phyloP scores from a whole-genome alignment of 2,329 filamentous ascomycete species.

The Eutypella sp. region DNA sequence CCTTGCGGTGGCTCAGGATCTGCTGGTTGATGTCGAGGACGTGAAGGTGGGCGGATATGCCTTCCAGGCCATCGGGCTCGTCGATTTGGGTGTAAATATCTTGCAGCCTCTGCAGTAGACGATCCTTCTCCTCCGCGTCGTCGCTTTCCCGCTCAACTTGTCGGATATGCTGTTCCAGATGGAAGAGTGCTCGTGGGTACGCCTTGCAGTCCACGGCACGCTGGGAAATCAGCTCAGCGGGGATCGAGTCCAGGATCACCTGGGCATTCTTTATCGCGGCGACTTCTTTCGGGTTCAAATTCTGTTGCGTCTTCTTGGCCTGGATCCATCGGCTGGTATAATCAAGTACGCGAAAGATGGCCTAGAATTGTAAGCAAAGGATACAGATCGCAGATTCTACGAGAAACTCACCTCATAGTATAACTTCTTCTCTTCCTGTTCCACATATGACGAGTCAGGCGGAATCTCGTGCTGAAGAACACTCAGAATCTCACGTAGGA shows the following conservation, averaged over 20 bases:
- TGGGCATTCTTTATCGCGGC: conserved; percentile 45
- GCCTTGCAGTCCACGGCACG: conserved; percentile 92
- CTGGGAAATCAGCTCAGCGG: conserved; percentile 68
- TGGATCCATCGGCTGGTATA: conserved; percentile 90
- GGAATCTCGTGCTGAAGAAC: conserved; percentile 62
- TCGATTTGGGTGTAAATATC: conserved; percentile 97
- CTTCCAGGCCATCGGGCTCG: conserved; percentile 93
- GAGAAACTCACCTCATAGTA: conserved; percentile 71
- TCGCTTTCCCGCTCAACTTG: conserved; percentile 41
- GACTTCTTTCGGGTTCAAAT: conserved; percentile 36
- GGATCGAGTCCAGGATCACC: conserved; percentile 56
- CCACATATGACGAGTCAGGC: conserved; percentile 48
- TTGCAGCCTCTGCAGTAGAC: conserved; percentile 73
- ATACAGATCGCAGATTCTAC: not conserved
- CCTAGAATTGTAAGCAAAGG: conserved; percentile 42
- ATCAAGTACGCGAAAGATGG: conserved; percentile 84
- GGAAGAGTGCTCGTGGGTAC: conserved; percentile 85
- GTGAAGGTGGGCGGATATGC: conserved; percentile 81
- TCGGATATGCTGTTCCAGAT: conserved; percentile 85
- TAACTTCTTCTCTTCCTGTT: conserved; percentile 71
- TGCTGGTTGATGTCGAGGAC: conserved; percentile 91
- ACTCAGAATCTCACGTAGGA: conserved; percentile 67
- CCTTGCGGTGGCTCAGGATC: conserved; percentile 86
- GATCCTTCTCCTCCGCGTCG: conserved; percentile 50
- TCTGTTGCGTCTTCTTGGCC: conserved; percentile 52